phyloP scores from a whole-genome alignment of 495 filamentous ascomycete species.

The Pseudoneurospora amorphoporcata region DNA sequence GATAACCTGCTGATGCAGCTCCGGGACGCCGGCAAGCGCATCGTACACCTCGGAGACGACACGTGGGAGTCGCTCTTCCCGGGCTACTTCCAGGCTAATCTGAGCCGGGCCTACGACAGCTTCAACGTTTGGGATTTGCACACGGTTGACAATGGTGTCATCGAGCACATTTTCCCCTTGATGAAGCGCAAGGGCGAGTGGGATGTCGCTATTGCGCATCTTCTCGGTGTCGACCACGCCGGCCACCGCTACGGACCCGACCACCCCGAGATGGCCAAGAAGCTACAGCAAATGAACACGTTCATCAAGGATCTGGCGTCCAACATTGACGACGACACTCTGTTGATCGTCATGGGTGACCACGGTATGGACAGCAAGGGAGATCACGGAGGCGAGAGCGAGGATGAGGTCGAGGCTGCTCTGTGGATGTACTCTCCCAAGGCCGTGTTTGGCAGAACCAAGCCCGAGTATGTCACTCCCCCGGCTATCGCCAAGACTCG shows the following conservation, averaged over 20 bases:
- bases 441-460: constrained; percentile 67
- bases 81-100: constrained; percentile 73
- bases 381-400: constrained; percentile 92
- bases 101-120: constrained; percentile 83
- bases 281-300: constrained; percentile 82
- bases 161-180: constrained; percentile 79
- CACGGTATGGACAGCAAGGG: constrained; percentile 98
- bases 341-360: constrained; percentile 94
- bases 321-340: constrained; percentile 68
- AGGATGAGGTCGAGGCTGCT: constrained; percentile 88
- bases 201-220: constrained; percentile 91
- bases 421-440: constrained; percentile 97
- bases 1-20: constrained; percentile 88
- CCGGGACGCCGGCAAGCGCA: constrained; percentile 63
- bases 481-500: constrained; percentile 67
- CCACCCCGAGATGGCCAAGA: constrained; percentile 82
- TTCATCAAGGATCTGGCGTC: constrained; percentile 64
- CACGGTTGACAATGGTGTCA: constrained; percentile 95
- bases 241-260: constrained; percentile 93
- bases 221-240: constrained; percentile 92
- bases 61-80: constrained; percentile 93
- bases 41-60: constrained; percentile 92
- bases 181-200: constrained; percentile 60
- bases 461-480: constrained; percentile 47
- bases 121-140: constrained; percentile 98